These are phyloP conservation scores for Harrya chromipes DNA, from an alignment of 768 basidiomycete genomes.

Conservation along the genomic window DNA sequence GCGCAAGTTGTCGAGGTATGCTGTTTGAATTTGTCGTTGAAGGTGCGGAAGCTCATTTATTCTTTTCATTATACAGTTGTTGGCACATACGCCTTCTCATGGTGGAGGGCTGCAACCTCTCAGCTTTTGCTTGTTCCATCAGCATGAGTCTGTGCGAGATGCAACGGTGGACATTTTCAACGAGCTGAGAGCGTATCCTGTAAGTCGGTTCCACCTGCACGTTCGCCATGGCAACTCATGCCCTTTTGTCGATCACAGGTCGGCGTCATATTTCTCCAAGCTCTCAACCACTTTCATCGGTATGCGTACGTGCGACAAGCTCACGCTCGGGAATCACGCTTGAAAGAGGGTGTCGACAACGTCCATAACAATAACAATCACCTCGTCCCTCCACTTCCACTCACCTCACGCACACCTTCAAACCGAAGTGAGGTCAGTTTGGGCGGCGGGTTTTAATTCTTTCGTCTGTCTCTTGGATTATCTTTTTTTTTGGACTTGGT, in stretches of 20 bases:
- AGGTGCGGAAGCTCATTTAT: neutral
- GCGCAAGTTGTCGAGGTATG: conserved; percentile 87
- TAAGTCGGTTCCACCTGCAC: conserved; percentile 36
- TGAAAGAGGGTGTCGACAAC: conserved; percentile 26
- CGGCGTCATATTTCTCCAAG: conserved; percentile 71
- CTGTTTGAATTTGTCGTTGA: neutral
- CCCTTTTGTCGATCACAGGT: conserved; percentile 44
- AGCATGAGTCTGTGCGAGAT: conserved; percentile 70
- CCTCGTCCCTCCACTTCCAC: conserved; percentile 32
- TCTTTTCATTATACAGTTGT: conserved; percentile 49
- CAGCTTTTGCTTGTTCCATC: conserved; percentile 90
- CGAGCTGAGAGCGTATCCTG: conserved; percentile 71
- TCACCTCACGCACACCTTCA: conserved; percentile 39
- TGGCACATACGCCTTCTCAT: conserved; percentile 72
- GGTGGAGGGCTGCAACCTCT: conserved; percentile 81
- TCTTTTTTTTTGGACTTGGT: neutral
- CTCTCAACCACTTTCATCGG: conserved; percentile 85
- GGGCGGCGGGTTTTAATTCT: conserved; percentile 28
- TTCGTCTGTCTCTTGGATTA: neutral
- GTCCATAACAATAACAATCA: conserved; percentile 15
- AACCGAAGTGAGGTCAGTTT: conserved; percentile 47
- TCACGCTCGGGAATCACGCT: conserved; percentile 54
- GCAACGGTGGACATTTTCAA: conserved; percentile 83
- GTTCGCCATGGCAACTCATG: neutral
- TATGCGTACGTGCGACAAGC: conserved; percentile 86